phyloP scores from a whole-genome alignment of 192 early-diverging fungal genomes.

The Coemansia sp. region DNA sequence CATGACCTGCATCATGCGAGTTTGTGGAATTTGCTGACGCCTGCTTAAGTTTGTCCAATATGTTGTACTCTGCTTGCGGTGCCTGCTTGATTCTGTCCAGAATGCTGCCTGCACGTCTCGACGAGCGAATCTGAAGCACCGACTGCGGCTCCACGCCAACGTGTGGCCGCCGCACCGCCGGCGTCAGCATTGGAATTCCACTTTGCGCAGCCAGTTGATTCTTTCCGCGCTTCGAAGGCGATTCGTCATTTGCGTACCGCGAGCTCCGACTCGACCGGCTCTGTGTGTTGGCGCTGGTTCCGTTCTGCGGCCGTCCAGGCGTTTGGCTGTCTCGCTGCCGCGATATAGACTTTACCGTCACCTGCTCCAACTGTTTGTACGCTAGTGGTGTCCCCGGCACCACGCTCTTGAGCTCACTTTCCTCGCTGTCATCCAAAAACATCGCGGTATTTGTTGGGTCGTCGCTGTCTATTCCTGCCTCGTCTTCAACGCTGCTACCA shows the following conservation, averaged over 20 bases:
- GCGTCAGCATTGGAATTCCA: constrained; percentile 18
- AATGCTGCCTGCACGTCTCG: constrained; percentile 26
- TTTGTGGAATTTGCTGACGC: too few relatives aligned
- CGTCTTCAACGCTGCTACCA: constrained; percentile 2
- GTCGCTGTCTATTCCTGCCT: constrained; percentile 24
- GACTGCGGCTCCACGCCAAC: constrained; percentile 13
- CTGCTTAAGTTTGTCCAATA: too few relatives aligned
- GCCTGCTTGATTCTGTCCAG: constrained; percentile 31
- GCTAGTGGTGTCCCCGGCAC: constrained; percentile 42
- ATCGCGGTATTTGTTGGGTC: constrained; percentile 55
- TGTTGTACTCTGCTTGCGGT: background rate
- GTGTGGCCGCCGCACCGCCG: background rate
- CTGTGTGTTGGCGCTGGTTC: background rate
- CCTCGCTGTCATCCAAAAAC: constrained; percentile 49
- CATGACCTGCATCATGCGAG: background rate
- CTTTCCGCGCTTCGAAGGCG: constrained; percentile 40
- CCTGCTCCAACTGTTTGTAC: constrained; percentile 33
- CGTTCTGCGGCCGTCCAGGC: constrained; percentile 18
- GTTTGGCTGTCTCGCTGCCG: constrained; percentile 48
- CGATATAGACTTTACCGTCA: constrained; percentile 45
- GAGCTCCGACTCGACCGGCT: constrained; percentile 4
- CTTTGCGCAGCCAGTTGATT: background rate
- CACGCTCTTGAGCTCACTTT: constrained; percentile 34
- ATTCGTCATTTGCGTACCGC: constrained; percentile 21
- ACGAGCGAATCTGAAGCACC: constrained; percentile 28